Conservation (phyloP, 2,329 filamentous ascomycete species). For the Camptophora hylomeconis region DNA sequence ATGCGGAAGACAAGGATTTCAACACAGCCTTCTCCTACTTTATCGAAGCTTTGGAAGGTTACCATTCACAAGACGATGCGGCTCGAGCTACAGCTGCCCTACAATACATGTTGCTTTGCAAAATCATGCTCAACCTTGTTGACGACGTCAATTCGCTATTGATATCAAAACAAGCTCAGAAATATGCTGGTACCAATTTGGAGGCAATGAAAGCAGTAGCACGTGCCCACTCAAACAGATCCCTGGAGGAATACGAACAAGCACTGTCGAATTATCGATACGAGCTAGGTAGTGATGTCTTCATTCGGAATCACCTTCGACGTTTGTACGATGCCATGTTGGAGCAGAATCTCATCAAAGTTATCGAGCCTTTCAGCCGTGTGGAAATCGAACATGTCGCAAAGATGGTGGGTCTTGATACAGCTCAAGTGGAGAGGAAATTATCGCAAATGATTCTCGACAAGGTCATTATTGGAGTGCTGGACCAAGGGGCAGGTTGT, state of each 20-base stretch:
- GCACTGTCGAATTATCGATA: conserved; percentile 81
- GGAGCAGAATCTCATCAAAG: conserved; percentile 98
- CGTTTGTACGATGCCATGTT: conserved; percentile 96
- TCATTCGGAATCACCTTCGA: conserved; percentile 93
- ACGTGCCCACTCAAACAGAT: conserved; percentile 86
- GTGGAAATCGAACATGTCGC: conserved; percentile 96
- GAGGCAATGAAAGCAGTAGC: conserved; percentile 99
- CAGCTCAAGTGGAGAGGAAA: conserved; percentile 93
- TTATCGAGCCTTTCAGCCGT: conserved; percentile 95
- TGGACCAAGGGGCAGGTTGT: conserved; percentile 95
- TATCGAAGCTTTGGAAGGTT: conserved; percentile 95
- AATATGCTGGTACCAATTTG: conserved; percentile 88
- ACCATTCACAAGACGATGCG: conserved; percentile 81
- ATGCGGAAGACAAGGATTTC: conserved; percentile 97
- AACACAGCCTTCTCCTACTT: conserved; percentile 98
- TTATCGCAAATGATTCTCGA: conserved; percentile 99
- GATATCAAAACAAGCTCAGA: conserved; percentile 89
- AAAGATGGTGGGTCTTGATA: conserved; percentile 93
- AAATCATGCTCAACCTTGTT: conserved; percentile 96
- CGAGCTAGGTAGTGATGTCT: conserved; percentile 85
- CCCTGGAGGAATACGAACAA: conserved; percentile 91
- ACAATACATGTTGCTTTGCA: conserved; percentile 99
- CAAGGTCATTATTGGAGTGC: conserved; percentile 93
- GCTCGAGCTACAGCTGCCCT: conserved; percentile 87
- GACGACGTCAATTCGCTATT: conserved; percentile 95